phyloP scores from a whole-genome alignment of 306 rosid species.

The Fragaria nilgerrensis region DNA sequence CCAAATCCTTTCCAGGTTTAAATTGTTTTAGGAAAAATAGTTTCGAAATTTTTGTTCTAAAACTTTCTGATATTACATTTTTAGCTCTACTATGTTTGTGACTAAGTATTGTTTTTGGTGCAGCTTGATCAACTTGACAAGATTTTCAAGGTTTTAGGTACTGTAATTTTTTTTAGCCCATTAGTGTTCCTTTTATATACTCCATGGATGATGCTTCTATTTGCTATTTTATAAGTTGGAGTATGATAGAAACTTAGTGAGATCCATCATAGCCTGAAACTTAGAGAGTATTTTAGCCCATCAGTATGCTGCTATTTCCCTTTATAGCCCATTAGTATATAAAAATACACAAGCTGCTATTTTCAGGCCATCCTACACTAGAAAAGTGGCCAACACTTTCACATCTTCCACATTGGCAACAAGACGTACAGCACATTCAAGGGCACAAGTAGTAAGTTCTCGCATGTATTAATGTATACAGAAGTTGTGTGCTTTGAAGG shows the following conservation, averaged over 20 bases:
- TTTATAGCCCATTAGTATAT: too few relatives aligned
- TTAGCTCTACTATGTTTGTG: slow-evolving; percentile 8
- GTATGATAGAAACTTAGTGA: too few relatives aligned
- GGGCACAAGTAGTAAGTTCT: slow-evolving; percentile 82
- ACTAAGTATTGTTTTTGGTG: slow-evolving; percentile 33
- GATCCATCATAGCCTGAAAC: too few relatives aligned
- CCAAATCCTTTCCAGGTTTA: slow-evolving; percentile 90
- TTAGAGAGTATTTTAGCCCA: too few relatives aligned
- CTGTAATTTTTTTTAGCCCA: slow-evolving; percentile 16
- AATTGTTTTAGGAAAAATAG: slow-evolving; percentile 10
- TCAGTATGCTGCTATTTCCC: too few relatives aligned
- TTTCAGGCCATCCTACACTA: slow-evolving; percentile 79
- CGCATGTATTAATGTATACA: background rate
- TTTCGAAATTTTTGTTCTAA: slow-evolving; percentile 1
- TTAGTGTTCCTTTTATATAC: slow-evolving; percentile 25
- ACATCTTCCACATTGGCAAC: slow-evolving; percentile 89
- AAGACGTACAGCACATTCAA: slow-evolving; percentile 73
- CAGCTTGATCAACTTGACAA: slow-evolving; percentile 99
- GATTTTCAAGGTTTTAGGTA: slow-evolving; percentile 98
- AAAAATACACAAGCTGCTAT: too few relatives aligned
- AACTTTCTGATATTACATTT: background rate
- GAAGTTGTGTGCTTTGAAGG: background rate
- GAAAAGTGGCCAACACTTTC: slow-evolving; percentile 97
- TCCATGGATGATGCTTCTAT: slow-evolving; percentile 1
- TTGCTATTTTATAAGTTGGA: too few relatives aligned